Evolutionary conservation across 306 rosid genomes (phyloP).

Genomic region (Mimosa bimucronata): DNA sequence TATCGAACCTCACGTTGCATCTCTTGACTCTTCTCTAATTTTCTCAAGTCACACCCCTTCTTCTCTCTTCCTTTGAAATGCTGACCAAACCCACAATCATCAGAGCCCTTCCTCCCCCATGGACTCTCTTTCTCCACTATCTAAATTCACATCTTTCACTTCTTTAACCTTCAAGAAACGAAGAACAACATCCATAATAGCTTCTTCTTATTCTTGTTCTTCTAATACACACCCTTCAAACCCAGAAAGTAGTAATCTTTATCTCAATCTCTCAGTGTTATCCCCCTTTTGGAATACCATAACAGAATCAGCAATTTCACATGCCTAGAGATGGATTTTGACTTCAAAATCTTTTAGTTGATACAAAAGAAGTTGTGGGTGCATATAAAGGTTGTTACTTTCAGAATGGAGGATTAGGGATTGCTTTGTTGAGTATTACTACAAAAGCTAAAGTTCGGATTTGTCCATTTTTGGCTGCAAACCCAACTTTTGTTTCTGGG

Average conservation of each 20-base stretch:
- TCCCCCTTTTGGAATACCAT: slow-evolving; percentile 41
- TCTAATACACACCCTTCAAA: slow-evolving; percentile 21
- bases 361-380: not conserved
- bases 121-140: slow-evolving; percentile 52
- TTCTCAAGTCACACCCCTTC: too few relatives aligned
- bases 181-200: slow-evolving; percentile 20
- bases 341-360: slow-evolving; percentile 9
- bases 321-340: slow-evolving; percentile 40
- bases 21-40: not conserved
- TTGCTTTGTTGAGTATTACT: slow-evolving; percentile 69
- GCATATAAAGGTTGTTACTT: slow-evolving; percentile 28
- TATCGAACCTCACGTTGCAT: not conserved
- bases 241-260: not conserved
- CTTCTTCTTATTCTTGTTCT: slow-evolving; percentile 31
- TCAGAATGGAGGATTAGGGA: slow-evolving; percentile 64
- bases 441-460: slow-evolving; percentile 62
- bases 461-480: slow-evolving; percentile 77
- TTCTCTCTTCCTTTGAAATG: slow-evolving; percentile 39
- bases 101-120: too few relatives aligned
- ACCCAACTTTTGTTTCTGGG: slow-evolving; percentile 83
- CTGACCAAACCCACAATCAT: too few relatives aligned
- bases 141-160: slow-evolving; percentile 31
- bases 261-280: slow-evolving; percentile 14
- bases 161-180: slow-evolving; percentile 2
- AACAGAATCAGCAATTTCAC: slow-evolving; percentile 40